These are phyloP conservation scores for Monosporascus ibericus DNA, from an alignment of 2,329 filamentous ascomycete species.

Conservation along the genomic window DNA sequence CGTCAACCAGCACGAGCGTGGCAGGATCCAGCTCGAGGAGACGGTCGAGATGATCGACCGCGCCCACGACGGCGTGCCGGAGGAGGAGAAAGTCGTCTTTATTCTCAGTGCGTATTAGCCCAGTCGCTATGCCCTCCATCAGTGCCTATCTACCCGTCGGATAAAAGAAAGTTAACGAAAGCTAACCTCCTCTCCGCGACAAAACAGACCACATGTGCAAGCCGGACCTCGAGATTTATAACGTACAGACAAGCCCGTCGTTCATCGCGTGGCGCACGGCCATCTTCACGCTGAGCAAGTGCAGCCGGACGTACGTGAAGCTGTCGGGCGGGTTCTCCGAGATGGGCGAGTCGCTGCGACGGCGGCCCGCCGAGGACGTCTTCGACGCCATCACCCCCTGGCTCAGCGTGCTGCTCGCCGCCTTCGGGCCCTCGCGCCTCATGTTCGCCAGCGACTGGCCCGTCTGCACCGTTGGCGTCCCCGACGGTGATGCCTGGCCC, in stretches of 20 bases:
- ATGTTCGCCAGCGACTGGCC: constrained; percentile 97
- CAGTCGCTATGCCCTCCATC: not conserved
- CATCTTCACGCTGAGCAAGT: constrained; percentile 61
- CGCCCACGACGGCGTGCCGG: constrained; percentile 55
- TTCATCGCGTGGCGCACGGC: constrained; percentile 65
- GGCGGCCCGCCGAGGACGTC: constrained; percentile 46
- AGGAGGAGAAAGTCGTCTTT: constrained; percentile 56
- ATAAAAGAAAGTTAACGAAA: no score
- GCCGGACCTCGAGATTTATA: constrained; percentile 65
- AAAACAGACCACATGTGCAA: constrained; percentile 80
- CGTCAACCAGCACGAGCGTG: constrained; percentile 73
- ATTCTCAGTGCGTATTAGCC: constrained; percentile 57
- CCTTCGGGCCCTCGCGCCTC: constrained; percentile 65
- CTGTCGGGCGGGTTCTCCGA: constrained; percentile 83
- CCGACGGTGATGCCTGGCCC: constrained; percentile 56
- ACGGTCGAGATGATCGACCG: constrained; percentile 62
- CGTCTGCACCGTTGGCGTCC: constrained; percentile 66
- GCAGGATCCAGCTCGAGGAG: constrained; percentile 67
- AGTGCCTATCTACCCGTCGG: not conserved
- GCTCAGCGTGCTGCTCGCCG: constrained; percentile 64
- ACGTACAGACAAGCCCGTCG: constrained; percentile 44
- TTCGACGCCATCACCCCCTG: constrained; percentile 62
- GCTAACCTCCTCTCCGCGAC: constrained; percentile 5
- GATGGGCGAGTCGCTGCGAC: constrained; percentile 53
- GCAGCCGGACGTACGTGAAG: constrained; percentile 74